phyloP scores from a whole-genome alignment of 2,329 filamentous ascomycete species.

The Penicillium verrucosum region DNA sequence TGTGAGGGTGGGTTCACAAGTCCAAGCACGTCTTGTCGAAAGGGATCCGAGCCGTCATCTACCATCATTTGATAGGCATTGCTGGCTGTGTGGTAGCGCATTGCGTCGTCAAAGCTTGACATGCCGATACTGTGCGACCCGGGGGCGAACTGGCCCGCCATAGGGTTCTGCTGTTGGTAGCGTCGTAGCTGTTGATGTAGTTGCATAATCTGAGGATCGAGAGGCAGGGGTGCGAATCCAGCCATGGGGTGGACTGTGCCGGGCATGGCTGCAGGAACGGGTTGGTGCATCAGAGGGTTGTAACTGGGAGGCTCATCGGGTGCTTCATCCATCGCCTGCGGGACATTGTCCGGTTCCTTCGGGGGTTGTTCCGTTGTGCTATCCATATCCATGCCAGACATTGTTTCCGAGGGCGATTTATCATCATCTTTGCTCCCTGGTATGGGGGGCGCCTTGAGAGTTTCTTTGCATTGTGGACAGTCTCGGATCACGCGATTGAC shows the following conservation, averaged over 20 bases:
- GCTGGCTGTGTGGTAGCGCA: constrained; percentile 36
- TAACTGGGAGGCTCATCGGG: constrained; percentile 25
- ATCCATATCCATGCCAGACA: constrained; percentile 14
- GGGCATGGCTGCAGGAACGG: constrained; percentile 33
- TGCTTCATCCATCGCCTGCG: constrained; percentile 26
- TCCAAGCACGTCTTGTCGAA: constrained; percentile 39
- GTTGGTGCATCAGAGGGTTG: constrained; percentile 33
- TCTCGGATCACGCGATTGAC: constrained; percentile 92
- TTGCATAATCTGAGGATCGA: constrained; percentile 61
- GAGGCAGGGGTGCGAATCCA: constrained; percentile 51
- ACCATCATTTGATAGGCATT: constrained; percentile 45
- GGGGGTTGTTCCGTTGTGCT: constrained; percentile 16
- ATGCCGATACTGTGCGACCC: constrained; percentile 31
- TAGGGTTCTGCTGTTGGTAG: constrained; percentile 39
- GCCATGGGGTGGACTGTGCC: constrained; percentile 39
- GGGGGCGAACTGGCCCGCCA: constrained; percentile 35
- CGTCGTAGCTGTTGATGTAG: constrained; percentile 45
- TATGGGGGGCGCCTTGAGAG: constrained; percentile 55
- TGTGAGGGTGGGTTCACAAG: constrained; percentile 39
- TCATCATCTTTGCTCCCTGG: constrained; percentile 32
- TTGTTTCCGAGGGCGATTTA: constrained; percentile 14
- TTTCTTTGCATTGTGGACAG: constrained; percentile 84
- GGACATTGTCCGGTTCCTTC: constrained; percentile 13
- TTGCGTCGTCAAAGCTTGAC: constrained; percentile 38
- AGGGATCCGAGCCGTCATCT: constrained; percentile 38